Conservation (phyloP, 2,329 filamentous ascomycete genomes). For the Alternaria postmessia region DNA sequence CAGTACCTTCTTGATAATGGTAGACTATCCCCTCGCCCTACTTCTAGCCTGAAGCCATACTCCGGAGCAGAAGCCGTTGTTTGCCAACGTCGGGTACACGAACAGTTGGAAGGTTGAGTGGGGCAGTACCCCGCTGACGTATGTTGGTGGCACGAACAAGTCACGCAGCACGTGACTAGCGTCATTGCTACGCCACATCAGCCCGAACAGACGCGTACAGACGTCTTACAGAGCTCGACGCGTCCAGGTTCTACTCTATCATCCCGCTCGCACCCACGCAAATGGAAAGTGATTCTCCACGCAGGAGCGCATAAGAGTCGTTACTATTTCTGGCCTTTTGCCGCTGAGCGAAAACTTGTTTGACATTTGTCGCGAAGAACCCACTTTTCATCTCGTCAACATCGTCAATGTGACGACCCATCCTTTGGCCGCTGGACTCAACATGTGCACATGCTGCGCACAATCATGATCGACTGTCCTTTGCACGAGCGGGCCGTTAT, state of each 20-base stretch:
- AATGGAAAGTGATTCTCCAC: background rate
- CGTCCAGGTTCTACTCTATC: background rate
- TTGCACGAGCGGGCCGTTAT: background rate
- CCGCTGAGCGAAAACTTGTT: slow-evolving; percentile 10
- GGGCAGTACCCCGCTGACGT: slow-evolving; percentile 25
- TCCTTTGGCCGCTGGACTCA: background rate
- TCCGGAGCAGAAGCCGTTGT: background rate
- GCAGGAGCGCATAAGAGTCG: background rate
- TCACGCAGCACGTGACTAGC: slow-evolving; percentile 27
- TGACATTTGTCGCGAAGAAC: slow-evolving; percentile 9
- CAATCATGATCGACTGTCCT: background rate
- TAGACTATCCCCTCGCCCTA: background rate
- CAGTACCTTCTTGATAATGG: background rate
- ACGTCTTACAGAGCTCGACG: background rate
- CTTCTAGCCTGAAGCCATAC: background rate
- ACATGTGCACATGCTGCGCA: background rate
- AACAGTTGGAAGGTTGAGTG: background rate
- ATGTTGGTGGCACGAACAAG: slow-evolving; percentile 22
- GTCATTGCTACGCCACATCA: slow-evolving; percentile 15
- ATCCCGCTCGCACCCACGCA: background rate
- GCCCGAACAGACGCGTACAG: background rate
- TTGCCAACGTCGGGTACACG: background rate
- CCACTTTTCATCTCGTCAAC: slow-evolving; percentile 20
- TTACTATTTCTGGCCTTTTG: slow-evolving; percentile 4
- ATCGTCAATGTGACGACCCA: background rate